Evolutionary conservation across 768 basidiomycete genomes (phyloP).

Genomic region (Nidularia sp.): DNA sequence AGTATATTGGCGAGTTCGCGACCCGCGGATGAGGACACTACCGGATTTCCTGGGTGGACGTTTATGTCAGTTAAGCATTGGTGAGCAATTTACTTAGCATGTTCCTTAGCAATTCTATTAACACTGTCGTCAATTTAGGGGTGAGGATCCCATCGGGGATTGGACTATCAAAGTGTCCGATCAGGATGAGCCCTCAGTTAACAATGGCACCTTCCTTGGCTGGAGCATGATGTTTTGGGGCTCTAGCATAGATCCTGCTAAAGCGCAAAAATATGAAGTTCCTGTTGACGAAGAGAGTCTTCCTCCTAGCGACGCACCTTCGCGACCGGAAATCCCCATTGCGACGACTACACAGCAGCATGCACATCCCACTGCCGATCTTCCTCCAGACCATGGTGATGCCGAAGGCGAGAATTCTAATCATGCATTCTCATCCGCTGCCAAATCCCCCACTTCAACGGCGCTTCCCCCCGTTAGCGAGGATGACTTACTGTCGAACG

Average conservation of each 20-base stretch:
- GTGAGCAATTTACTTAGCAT: slow-evolving; percentile 38
- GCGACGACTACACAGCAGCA: slow-evolving; percentile 41
- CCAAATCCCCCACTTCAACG: slow-evolving; percentile 19
- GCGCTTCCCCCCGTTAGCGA: slow-evolving; percentile 56
- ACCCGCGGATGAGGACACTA: slow-evolving; percentile 52
- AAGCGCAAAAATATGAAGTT: slow-evolving; percentile 62
- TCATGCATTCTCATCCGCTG: slow-evolving; percentile 55
- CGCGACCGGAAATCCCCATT: slow-evolving; percentile 3
- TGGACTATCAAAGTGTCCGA: slow-evolving; percentile 92
- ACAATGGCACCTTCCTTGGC: slow-evolving; percentile 74
- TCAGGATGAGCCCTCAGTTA: slow-evolving; percentile 48
- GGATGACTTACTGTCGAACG: slow-evolving; percentile 80
- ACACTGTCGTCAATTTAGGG: slow-evolving; percentile 47
- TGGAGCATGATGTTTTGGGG: slow-evolving; percentile 97
- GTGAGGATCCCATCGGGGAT: slow-evolving; percentile 85
- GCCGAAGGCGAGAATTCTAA: slow-evolving; percentile 80
- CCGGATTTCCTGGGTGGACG: slow-evolving; percentile 87
- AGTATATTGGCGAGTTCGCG: slow-evolving; percentile 81
- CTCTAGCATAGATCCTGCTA: slow-evolving; percentile 67
- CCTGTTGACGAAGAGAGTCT: slow-evolving; percentile 47
- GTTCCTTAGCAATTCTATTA: slow-evolving; percentile 11
- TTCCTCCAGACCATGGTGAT: slow-evolving; percentile 82
- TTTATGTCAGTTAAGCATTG: slow-evolving; percentile 99
- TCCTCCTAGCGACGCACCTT: slow-evolving; percentile 33
- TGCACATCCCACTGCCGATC: slow-evolving; percentile 40